These are phyloP conservation scores for Ramicandelaber brevisporus DNA, from an alignment of 192 early-diverging fungal species.

Conservation along the genomic window DNA sequence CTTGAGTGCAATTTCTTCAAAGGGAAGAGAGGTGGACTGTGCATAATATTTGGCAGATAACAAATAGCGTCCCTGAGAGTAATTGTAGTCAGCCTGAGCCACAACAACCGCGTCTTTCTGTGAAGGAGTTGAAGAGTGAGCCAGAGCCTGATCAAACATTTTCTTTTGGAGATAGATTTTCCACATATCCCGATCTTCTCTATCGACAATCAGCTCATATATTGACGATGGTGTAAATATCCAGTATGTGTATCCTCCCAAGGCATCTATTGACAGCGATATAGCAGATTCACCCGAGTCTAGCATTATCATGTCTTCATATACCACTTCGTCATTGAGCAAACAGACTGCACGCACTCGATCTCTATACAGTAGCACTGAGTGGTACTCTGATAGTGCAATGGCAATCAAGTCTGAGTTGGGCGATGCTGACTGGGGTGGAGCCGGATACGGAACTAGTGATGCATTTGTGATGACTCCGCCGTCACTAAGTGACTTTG, in stretches of 20 bases:
- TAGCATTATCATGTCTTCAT: slow-evolving; percentile 39
- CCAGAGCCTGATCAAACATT: slow-evolving; percentile 57
- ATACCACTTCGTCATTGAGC: slow-evolving; percentile 59
- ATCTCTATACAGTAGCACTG: slow-evolving; percentile 57
- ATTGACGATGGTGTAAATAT: slow-evolving; percentile 58
- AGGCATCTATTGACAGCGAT: no score
- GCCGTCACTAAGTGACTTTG: slow-evolving; percentile 44
- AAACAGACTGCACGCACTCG: slow-evolving; percentile 49
- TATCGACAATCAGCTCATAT: slow-evolving; percentile 69
- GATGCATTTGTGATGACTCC: slow-evolving; percentile 59
- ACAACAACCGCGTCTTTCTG: slow-evolving; percentile 56
- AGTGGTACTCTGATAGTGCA: slow-evolving; percentile 73
- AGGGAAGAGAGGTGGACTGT: slow-evolving; percentile 33
- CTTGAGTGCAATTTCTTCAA: slow-evolving; percentile 79
- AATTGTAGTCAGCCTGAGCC: slow-evolving; percentile 71
- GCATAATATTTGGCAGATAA: slow-evolving; percentile 76
- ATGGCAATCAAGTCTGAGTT: slow-evolving; percentile 42
- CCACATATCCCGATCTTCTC: slow-evolving; percentile 93
- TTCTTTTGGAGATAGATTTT: slow-evolving; percentile 56
- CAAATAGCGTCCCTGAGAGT: slow-evolving; percentile 37
- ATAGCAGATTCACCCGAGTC: slow-evolving; percentile 31
- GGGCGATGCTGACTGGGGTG: slow-evolving; percentile 5
- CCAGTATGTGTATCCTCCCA: slow-evolving; percentile 70
- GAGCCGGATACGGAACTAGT: slow-evolving; percentile 51
- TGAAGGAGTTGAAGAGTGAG: slow-evolving; percentile 40